Evolutionary conservation across 2,329 filamentous ascomycete genomes (phyloP).

Genomic region (Alternaria incomplexa): DNA sequence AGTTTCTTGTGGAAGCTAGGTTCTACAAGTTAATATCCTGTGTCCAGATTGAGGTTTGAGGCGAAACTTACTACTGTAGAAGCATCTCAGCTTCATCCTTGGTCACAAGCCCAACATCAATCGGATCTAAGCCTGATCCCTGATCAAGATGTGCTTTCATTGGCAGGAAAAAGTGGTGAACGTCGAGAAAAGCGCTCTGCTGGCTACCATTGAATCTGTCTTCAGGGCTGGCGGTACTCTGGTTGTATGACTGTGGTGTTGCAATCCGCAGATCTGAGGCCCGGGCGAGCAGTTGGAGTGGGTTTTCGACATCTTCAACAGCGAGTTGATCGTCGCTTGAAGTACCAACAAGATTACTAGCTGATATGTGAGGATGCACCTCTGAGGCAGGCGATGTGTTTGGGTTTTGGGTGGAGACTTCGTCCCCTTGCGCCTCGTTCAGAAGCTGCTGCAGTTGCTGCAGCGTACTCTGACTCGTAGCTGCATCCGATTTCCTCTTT

Average conservation of each 20-base stretch:
- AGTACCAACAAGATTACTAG: conserved; percentile 35
- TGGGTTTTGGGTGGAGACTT: conserved; percentile 3
- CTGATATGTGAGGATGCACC: conserved; percentile 5
- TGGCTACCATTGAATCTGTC: conserved; percentile 41
- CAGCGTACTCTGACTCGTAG: conserved; percentile 29
- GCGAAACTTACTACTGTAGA: conserved; percentile 65
- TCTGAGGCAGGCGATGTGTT: conserved; percentile 3
- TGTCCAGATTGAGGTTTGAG: not conserved
- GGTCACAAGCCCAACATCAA: conserved; percentile 73
- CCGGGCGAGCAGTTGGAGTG: conserved; percentile 73
- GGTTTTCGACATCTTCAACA: conserved; percentile 76
- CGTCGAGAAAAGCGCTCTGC: conserved; percentile 52
- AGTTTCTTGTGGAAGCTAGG: conserved; percentile 71
- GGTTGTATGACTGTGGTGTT: conserved; percentile 38
- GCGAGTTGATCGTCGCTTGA: conserved; percentile 56
- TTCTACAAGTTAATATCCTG: not conserved
- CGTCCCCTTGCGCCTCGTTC: conserved; percentile 52
- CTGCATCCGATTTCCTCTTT: conserved; percentile 37
- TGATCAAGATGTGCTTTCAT: conserved; percentile 68
- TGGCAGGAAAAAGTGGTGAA: conserved; percentile 71
- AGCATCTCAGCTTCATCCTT: conserved; percentile 68
- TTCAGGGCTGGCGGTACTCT: conserved; percentile 35
- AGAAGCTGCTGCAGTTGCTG: conserved; percentile 58
- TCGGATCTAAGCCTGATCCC: conserved; percentile 69
- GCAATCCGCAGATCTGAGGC: conserved; percentile 72